phyloP scores from a whole-genome alignment of 352 stramenopile genomes.

The Phytophthora ohioensis region DNA sequence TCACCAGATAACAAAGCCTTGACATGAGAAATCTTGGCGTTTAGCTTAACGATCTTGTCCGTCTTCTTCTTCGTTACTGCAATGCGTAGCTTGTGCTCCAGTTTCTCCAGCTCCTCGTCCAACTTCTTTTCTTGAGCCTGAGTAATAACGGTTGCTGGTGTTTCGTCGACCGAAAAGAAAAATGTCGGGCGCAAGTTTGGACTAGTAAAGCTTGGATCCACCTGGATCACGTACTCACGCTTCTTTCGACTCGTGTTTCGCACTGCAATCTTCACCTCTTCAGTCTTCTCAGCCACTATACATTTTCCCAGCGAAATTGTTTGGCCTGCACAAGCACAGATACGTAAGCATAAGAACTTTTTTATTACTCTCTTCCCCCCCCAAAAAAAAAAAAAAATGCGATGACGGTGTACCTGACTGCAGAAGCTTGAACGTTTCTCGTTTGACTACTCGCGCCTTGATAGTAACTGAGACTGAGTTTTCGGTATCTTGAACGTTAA shows the following conservation, averaged over 20 bases:
- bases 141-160: slow-evolving; percentile 84
- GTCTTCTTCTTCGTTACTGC: slow-evolving; percentile 91
- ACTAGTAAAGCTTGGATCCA: slow-evolving; percentile 78
- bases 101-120: slow-evolving; percentile 90
- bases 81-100: slow-evolving; percentile 91
- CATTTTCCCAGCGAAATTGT: slow-evolving; percentile 86
- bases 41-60: slow-evolving; percentile 89
- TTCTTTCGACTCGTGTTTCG: slow-evolving; percentile 91
- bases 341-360: neutral
- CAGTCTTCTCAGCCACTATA: slow-evolving; percentile 84
- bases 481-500: slow-evolving; percentile 90
- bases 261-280: slow-evolving; percentile 86
- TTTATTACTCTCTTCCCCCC: neutral
- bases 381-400: neutral
- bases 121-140: slow-evolving; percentile 92
- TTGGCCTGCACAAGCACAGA: slow-evolving; percentile 59
- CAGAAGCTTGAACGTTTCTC: slow-evolving; percentile 90
- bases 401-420: slow-evolving; percentile 72
- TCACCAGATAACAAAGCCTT: slow-evolving; percentile 84
- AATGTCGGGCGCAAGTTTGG: slow-evolving; percentile 77
- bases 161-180: slow-evolving; percentile 86
- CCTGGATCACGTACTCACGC: slow-evolving; percentile 88
- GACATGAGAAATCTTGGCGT: slow-evolving; percentile 83
- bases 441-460: slow-evolving; percentile 90
- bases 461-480: slow-evolving; percentile 91